phyloP scores from a whole-genome alignment of 2,329 filamentous ascomycete species.

The Sporothrix brunneoviolacea region DNA sequence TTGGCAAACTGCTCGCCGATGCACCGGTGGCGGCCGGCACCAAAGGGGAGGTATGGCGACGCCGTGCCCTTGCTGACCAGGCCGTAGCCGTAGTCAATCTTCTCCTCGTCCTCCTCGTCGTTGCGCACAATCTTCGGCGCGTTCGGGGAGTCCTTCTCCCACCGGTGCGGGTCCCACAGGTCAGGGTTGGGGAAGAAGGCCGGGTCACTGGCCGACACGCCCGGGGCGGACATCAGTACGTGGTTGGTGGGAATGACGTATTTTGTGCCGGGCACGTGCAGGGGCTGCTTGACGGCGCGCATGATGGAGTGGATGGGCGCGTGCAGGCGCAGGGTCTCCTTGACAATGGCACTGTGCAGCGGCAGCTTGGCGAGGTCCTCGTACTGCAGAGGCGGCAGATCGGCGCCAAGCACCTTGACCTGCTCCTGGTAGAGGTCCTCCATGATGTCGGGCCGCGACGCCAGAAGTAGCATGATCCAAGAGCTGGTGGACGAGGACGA shows the following conservation, averaged over 20 bases:
- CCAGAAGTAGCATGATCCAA: conserved; percentile 71
- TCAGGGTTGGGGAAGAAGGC: conserved; percentile 76
- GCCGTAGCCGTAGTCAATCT: conserved; percentile 90
- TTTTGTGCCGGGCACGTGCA: conserved; percentile 74
- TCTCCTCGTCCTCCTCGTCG: conserved; percentile 57
- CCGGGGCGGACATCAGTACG: conserved; percentile 76
- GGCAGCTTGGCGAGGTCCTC: conserved; percentile 73
- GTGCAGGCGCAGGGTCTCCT: conserved; percentile 86
- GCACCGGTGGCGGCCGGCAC: conserved; percentile 85
- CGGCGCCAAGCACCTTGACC: conserved; percentile 61
- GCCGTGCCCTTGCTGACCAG: conserved; percentile 84
- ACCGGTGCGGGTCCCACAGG: conserved; percentile 85
- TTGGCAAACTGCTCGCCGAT: conserved; percentile 97
- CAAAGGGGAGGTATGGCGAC: conserved; percentile 90
- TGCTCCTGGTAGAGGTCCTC: conserved; percentile 76
- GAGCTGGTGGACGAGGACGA: conserved; percentile 70
- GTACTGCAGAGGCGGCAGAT: conserved; percentile 68
- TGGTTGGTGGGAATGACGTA: conserved; percentile 77
- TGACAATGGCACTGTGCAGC: conserved; percentile 77
- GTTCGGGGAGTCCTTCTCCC: conserved; percentile 61
- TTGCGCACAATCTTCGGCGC: conserved; percentile 40
- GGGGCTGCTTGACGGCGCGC: conserved; percentile 82
- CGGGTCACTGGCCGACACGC: conserved; percentile 66
- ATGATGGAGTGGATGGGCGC: conserved; percentile 93
- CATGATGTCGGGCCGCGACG: conserved; percentile 60